phyloP scores from a whole-genome alignment of 164 flowering plant species.

The Vitis rotundifolia region DNA sequence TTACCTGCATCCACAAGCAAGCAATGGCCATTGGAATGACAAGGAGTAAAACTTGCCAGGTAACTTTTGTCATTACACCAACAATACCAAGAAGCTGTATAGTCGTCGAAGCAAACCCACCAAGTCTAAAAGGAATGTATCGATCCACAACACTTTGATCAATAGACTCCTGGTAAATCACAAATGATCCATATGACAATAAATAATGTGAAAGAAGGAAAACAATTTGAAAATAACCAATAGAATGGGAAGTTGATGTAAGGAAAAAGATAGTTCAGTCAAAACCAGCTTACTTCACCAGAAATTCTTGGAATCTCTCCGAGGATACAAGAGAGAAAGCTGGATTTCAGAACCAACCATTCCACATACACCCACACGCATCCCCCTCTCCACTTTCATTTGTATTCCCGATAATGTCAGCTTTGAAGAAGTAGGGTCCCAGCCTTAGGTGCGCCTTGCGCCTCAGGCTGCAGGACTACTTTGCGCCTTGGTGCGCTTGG shows the following conservation, averaged over 20 bases:
- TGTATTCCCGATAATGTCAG: slow-evolving; percentile 73
- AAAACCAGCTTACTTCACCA: slow-evolving; percentile 74
- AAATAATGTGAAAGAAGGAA: slow-evolving; percentile 9
- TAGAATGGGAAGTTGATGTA: not conserved
- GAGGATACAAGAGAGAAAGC: slow-evolving; percentile 93
- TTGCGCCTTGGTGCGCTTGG: too few species aligned
- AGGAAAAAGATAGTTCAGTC: slow-evolving; percentile 1
- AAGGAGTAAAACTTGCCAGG: slow-evolving; percentile 97
- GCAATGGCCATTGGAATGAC: slow-evolving; percentile 94
- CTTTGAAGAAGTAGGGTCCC: slow-evolving; percentile 77
- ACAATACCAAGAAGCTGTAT: slow-evolving; percentile 96
- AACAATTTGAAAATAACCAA: not conserved
- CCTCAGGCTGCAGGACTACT: too few species aligned
- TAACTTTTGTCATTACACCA: slow-evolving; percentile 92
- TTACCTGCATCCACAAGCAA: slow-evolving; percentile 99
- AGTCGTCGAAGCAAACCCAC: slow-evolving; percentile 97
- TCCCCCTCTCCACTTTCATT: slow-evolving; percentile 74
- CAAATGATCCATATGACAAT: slow-evolving; percentile 9
- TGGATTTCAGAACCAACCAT: slow-evolving; percentile 95
- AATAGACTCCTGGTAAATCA: slow-evolving; percentile 75
- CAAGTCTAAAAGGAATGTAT: slow-evolving; percentile 95
- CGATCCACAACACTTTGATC: slow-evolving; percentile 99
- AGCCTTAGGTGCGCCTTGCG: too few species aligned
- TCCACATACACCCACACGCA: slow-evolving; percentile 97
- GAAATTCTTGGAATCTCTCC: slow-evolving; percentile 91